phyloP scores from a whole-genome alignment of 768 basidiomycete species.

The Termitomyces sp. region DNA sequence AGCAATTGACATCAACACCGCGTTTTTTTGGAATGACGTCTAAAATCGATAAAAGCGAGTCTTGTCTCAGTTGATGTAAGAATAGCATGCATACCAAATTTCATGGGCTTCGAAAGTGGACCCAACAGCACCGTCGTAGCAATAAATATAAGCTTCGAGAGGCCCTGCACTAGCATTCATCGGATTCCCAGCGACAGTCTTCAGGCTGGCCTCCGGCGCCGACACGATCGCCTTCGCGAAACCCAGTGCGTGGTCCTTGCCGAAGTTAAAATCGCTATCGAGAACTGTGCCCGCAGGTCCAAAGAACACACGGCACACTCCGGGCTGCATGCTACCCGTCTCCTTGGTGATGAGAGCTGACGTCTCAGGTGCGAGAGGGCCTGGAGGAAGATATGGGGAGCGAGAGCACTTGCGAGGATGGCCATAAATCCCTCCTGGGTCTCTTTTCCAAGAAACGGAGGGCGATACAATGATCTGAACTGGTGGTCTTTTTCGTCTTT shows the following conservation, averaged over 20 bases:
- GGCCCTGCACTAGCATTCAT: constrained; percentile 58
- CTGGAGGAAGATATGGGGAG: no score
- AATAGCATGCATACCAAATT: constrained; percentile 42
- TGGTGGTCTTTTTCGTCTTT: constrained; percentile 79
- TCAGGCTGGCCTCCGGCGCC: constrained; percentile 65
- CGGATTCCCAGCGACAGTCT: constrained; percentile 61
- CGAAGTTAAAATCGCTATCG: constrained; percentile 43
- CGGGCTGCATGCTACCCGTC: constrained; percentile 62
- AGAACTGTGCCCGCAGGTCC: constrained; percentile 53
- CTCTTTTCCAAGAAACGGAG: constrained; percentile 69
- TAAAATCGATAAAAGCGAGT: constrained; percentile 16
- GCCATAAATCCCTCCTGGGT: constrained; percentile 63
- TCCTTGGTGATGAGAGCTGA: constrained; percentile 60
- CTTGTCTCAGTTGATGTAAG: constrained; percentile 3
- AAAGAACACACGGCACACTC: constrained; percentile 57
- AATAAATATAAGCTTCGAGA: constrained; percentile 78
- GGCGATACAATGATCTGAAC: constrained; percentile 78
- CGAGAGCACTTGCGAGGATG: constrained; percentile 53
- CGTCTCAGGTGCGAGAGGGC: constrained; percentile 41
- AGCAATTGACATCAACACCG: constrained; percentile 40
- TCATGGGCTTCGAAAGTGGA: constrained; percentile 44
- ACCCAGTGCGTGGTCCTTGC: constrained; percentile 38
- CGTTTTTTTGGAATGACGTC: constrained; percentile 44
- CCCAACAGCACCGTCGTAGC: constrained; percentile 67
- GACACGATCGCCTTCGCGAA: no score